Percentiles rank a stretch among this genome's conserved stretches.
phyloP scores from a whole-genome alignment of 495 filamentous ascomycete genomes.

The Aspergillus haitiensis region DNA sequence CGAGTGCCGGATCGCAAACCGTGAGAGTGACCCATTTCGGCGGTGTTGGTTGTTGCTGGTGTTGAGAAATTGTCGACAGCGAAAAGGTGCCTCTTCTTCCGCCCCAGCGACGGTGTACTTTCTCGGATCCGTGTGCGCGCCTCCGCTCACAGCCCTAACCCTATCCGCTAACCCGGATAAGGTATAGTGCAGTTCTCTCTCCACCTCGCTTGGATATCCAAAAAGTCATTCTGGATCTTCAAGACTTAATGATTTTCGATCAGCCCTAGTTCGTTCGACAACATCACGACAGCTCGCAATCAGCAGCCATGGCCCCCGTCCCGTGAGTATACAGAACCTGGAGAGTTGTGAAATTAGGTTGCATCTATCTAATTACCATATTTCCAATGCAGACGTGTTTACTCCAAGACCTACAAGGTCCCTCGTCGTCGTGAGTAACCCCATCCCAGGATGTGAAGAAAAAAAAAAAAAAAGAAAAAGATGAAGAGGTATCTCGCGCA shows the following conservation, averaged over 20 bases:
- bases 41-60: constrained; percentile 49
- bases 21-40: constrained; percentile 90
- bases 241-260: constrained; percentile 26
- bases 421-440: constrained; percentile 62
- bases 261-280: constrained; percentile 33
- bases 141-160: constrained; percentile 25
- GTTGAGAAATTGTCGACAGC: constrained; percentile 47
- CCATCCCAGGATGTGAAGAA: background rate
- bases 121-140: constrained; percentile 33
- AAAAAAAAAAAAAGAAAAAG: constrained; percentile 8
- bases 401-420: constrained; percentile 99
- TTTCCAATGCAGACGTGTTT: constrained; percentile 54
- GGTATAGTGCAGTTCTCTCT: constrained; percentile 9
- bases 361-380: constrained; percentile 38
- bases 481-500: background rate
- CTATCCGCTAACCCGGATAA: constrained; percentile 25
- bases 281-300: constrained; percentile 40
- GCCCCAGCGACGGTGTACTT: constrained; percentile 29
- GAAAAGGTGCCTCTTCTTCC: constrained; percentile 31
- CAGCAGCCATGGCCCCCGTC: constrained; percentile 55
- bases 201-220: constrained; percentile 32
- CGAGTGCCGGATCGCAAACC: constrained; percentile 95
- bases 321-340: constrained; percentile 43
- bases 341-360: constrained; percentile 12
- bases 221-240: constrained; percentile 28